Evolutionary conservation across 306 rosid genomes (phyloP).

Genomic region (Prosopis cineraria): DNA sequence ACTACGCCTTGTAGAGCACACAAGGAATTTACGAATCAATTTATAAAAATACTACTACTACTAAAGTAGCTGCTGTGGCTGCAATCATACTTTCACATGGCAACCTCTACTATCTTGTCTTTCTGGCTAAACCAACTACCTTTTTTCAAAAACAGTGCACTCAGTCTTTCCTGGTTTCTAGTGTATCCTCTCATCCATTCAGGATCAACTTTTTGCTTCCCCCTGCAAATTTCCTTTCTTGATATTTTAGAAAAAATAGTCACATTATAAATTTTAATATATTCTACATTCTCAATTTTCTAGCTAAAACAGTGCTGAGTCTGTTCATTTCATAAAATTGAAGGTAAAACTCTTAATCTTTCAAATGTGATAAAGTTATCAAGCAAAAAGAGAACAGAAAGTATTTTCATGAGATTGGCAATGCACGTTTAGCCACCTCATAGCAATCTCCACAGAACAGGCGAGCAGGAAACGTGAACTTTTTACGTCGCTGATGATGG

Average conservation of each 20-base stretch:
- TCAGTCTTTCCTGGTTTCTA: neutral
- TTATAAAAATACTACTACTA: neutral
- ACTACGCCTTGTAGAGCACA: neutral
- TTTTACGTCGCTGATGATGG: constrained; percentile 90
- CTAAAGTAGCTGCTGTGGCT: neutral
- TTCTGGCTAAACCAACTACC: neutral
- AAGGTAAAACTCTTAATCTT: neutral
- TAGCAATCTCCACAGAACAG: constrained; percentile 94
- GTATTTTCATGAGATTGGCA: neutral
- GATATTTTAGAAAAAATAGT: neutral
- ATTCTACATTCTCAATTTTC: neutral
- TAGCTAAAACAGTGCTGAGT: neutral
- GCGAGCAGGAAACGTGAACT: constrained; percentile 92
- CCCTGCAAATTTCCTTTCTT: neutral
- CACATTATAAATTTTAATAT: neutral
- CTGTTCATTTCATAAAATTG: constrained; percentile 15
- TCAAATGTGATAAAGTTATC: neutral
- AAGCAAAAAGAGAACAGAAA: constrained; percentile 25
- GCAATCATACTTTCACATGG: neutral
- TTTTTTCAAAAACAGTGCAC: neutral
- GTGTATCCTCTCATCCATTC: neutral
- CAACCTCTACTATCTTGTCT: neutral
- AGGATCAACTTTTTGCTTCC: neutral
- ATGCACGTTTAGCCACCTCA: constrained; percentile 61
- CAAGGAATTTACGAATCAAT: neutral